Evolutionary conservation across 2,329 filamentous ascomycete genomes (phyloP).

Genomic region (Plectosphaerella sp.): DNA sequence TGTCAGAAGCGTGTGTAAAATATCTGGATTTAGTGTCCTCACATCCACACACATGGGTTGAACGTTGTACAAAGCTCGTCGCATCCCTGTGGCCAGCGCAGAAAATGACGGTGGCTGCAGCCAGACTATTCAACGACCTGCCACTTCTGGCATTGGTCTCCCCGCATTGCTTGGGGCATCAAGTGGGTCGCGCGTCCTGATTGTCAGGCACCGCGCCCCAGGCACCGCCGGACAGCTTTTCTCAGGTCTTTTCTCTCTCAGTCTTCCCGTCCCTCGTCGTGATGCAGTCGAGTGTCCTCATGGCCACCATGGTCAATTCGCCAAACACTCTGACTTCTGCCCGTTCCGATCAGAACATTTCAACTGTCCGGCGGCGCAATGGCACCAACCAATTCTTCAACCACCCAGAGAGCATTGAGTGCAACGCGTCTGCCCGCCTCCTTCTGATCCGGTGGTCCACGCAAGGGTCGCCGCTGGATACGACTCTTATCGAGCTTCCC

Average conservation of each 20-base stretch:
- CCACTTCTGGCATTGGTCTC: background rate
- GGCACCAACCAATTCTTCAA: background rate
- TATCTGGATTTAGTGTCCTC: no score
- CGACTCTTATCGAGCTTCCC: constrained; percentile 1
- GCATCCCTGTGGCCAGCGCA: no score
- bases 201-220: background rate
- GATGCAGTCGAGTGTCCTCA: no score
- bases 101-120: background rate
- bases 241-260: no score
- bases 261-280: no score
- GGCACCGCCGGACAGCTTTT: background rate
- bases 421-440: background rate
- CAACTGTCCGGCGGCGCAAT: background rate
- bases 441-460: background rate
- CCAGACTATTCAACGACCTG: background rate
- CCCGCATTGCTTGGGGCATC: background rate
- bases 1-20: no score
- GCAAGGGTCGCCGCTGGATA: background rate
- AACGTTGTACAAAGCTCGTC: no score
- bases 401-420: background rate
- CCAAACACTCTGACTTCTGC: background rate
- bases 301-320: no score
- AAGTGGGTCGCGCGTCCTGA: background rate
- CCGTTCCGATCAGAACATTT: background rate
- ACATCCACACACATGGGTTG: no score